Evolutionary conservation across 2,329 filamentous ascomycete species (phyloP).

Genomic region (Hymenoscyphus albidus): DNA sequence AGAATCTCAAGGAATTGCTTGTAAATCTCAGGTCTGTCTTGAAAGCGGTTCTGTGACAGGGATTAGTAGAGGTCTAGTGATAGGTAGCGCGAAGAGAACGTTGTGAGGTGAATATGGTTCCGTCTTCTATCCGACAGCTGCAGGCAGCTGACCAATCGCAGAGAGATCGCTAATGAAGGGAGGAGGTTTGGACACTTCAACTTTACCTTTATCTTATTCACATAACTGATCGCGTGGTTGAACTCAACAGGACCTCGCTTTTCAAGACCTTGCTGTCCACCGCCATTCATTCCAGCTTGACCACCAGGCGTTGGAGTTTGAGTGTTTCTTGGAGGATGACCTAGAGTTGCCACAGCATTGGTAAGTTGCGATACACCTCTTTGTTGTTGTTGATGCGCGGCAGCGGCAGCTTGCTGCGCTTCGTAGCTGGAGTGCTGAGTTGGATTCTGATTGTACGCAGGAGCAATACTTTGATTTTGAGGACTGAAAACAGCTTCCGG

Average conservation of each 20-base stretch:
- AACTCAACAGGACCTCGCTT: slow-evolving; percentile 95
- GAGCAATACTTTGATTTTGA: slow-evolving; percentile 48
- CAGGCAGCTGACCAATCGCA: too few species aligned
- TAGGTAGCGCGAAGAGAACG: neutral
- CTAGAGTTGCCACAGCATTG: slow-evolving; percentile 48
- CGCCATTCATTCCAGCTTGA: slow-evolving; percentile 58
- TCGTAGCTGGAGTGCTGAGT: slow-evolving; percentile 38
- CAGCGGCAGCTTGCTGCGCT: slow-evolving; percentile 38
- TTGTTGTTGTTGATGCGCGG: slow-evolving; percentile 58
- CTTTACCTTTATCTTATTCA: slow-evolving; percentile 96
- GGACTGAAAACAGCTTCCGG: slow-evolving; percentile 60
- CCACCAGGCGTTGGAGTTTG: slow-evolving; percentile 57
- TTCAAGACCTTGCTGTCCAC: slow-evolving; percentile 62
- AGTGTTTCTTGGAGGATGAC: slow-evolving; percentile 48
- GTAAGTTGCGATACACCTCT: slow-evolving; percentile 63
- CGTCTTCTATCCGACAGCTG: neutral
- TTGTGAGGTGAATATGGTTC: neutral
- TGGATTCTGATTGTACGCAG: slow-evolving; percentile 44
- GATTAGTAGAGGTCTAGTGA: neutral
- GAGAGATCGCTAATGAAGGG: too few species aligned
- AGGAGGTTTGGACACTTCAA: neutral
- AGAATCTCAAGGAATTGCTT: slow-evolving; percentile 98
- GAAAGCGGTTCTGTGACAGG: slow-evolving; percentile 76
- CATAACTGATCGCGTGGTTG: slow-evolving; percentile 98
- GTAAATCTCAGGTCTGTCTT: slow-evolving; percentile 95